These are phyloP conservation scores for Colletotrichum musicola DNA, from an alignment of 2,329 filamentous ascomycete genomes.

Conservation along the genomic window DNA sequence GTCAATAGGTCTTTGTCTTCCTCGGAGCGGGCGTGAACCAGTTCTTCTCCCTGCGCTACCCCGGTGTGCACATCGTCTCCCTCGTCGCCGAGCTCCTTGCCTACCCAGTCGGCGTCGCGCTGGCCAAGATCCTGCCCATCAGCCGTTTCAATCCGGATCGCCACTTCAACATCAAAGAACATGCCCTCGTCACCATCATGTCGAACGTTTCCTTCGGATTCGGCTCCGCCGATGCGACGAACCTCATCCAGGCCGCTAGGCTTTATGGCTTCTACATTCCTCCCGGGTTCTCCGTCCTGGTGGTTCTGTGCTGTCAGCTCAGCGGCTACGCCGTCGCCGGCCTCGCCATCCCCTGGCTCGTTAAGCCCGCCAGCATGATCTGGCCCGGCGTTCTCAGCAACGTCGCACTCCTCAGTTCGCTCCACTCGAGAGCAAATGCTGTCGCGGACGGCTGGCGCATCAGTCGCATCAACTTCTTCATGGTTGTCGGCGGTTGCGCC, in stretches of 20 bases:
- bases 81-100: slow-evolving; percentile 54
- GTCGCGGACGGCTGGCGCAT: slow-evolving; percentile 49
- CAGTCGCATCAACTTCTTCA: slow-evolving; percentile 56
- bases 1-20: slow-evolving; percentile 41
- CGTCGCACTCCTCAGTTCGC: slow-evolving; percentile 56
- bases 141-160: slow-evolving; percentile 56
- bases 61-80: slow-evolving; percentile 51
- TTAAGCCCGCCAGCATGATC: slow-evolving; percentile 58
- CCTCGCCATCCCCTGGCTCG: slow-evolving; percentile 55
- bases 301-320: slow-evolving; percentile 60
- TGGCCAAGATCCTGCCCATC: slow-evolving; percentile 53
- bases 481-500: slow-evolving; percentile 52
- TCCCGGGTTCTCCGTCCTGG: slow-evolving; percentile 47
- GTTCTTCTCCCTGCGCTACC: slow-evolving; percentile 56
- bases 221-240: slow-evolving; percentile 47
- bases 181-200: slow-evolving; percentile 62
- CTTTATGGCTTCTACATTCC: slow-evolving; percentile 56
- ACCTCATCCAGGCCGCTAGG: slow-evolving; percentile 57
- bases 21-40: slow-evolving; percentile 51
- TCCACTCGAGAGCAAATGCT: slow-evolving; percentile 47
- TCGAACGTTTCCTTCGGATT: slow-evolving; percentile 63
- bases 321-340: slow-evolving; percentile 63
- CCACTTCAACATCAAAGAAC: slow-evolving; percentile 61
- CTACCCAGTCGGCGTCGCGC: slow-evolving; percentile 56
- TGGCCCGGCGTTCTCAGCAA: slow-evolving; percentile 61